phyloP scores from a whole-genome alignment of 2,329 filamentous ascomycete species.

The Neonectria punicea region DNA sequence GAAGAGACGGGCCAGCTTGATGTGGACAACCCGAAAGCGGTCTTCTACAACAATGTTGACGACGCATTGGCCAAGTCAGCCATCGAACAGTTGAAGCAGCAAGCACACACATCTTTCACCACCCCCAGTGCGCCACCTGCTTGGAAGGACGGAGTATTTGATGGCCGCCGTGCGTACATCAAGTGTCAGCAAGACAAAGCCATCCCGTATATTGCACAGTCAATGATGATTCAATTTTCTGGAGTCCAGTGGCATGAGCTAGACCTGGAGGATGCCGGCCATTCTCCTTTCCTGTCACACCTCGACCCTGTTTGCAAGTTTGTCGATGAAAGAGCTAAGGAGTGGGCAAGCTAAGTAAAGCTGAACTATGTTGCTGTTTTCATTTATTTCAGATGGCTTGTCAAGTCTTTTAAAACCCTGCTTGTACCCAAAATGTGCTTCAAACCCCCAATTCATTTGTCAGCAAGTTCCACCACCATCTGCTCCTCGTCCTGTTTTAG shows the following conservation, averaged over 20 bases:
- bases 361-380: not conserved
- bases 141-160: constrained; percentile 24
- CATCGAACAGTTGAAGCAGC: constrained; percentile 5
- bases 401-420: not conserved
- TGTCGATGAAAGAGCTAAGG: constrained; percentile 9
- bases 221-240: constrained; percentile 8
- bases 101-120: constrained; percentile 6
- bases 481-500: no score
- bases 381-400: not conserved
- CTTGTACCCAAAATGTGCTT: not conserved
- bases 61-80: not conserved
- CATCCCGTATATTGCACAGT: constrained; percentile 15
- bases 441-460: not conserved
- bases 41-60: constrained; percentile 22
- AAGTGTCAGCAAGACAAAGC: constrained; percentile 19
- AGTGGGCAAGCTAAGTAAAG: not conserved
- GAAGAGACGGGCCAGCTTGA: constrained; percentile 1
- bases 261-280: constrained; percentile 19
- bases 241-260: constrained; percentile 16
- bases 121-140: constrained; percentile 13
- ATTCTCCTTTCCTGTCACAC: constrained; percentile 25
- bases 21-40: constrained; percentile 58
- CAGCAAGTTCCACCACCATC: not conserved
- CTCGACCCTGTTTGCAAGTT: constrained; percentile 5
- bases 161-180: constrained; percentile 22